A percentile compares a stretch with the other conserved stretches of the same genome.
Conservation (phyloP, 257 asterid species). For the Jasminum sambac region DNA sequence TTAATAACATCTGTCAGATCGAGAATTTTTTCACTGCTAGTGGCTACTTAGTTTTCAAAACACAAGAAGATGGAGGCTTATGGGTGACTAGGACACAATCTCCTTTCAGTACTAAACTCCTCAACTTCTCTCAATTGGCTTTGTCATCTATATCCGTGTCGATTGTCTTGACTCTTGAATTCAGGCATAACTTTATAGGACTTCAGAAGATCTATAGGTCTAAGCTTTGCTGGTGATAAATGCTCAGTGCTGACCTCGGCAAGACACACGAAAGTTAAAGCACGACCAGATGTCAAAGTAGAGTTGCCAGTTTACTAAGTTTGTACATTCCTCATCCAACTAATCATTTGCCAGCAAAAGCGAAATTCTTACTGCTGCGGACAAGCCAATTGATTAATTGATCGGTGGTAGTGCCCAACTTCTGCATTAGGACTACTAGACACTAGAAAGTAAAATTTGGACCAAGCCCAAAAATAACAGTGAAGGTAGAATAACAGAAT, state of each 20-base stretch:
- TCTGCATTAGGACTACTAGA: too few relatives aligned
- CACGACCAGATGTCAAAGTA: neutral
- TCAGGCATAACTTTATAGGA: neutral
- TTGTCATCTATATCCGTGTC: neutral
- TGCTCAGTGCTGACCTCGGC: neutral
- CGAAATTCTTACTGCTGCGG: neutral
- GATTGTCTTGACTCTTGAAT: neutral
- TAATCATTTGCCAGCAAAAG: neutral
- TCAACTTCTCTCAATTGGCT: neutral
- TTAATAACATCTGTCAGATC: neutral
- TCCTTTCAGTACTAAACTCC: neutral
- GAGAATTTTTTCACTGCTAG: neutral
- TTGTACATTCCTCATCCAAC: neutral
- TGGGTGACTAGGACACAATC: neutral
- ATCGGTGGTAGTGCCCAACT: neutral
- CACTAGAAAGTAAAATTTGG: too few relatives aligned
- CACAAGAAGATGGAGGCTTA: neutral
- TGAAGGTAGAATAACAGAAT: too few relatives aligned
- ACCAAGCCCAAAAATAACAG: too few relatives aligned
- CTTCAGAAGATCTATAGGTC: neutral
- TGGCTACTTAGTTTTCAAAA: neutral
- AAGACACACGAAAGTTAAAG: neutral
- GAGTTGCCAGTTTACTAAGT: neutral
- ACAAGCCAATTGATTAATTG: neutral
- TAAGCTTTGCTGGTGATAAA: neutral